These are phyloP conservation scores for Hygrophoropsis aurantiaca DNA, from an alignment of 768 basidiomycete species.

Conservation along the genomic window DNA sequence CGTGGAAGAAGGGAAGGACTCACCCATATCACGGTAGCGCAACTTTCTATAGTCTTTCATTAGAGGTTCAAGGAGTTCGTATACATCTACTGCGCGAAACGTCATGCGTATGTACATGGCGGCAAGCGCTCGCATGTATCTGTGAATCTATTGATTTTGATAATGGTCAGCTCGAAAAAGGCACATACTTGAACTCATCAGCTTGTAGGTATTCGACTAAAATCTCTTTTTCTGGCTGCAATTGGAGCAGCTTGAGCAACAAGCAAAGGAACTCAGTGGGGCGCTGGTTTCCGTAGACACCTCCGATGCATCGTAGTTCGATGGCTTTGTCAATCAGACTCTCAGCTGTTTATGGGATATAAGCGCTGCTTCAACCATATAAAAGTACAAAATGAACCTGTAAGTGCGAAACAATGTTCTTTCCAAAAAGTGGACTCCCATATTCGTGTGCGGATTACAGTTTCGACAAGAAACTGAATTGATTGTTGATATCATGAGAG, in stretches of 20 bases:
- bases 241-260: conserved; percentile 89
- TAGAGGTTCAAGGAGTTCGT: conserved; percentile 89
- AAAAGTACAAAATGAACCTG: conserved; percentile 50
- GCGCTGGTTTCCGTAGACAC: conserved; percentile 92
- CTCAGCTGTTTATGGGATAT: conserved; percentile 58
- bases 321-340: conserved; percentile 92
- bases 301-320: conserved; percentile 78
- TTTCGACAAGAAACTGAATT: conserved; percentile 86
- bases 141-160: conserved; percentile 31
- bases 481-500: neutral
- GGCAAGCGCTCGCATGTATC: conserved; percentile 91
- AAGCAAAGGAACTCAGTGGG: conserved; percentile 94
- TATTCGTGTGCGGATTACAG: conserved; percentile 92
- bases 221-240: conserved; percentile 98
- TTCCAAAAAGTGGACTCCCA: conserved; percentile 97
- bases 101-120: conserved; percentile 95
- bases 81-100: conserved; percentile 86
- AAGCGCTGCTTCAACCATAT: conserved; percentile 3
- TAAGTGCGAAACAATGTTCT: conserved; percentile 97
- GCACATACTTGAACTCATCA: conserved; percentile 93
- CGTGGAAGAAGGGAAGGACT: conserved; percentile 21
- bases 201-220: conserved; percentile 91
- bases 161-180: neutral
- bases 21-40: conserved; percentile 77
- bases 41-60: conserved; percentile 94